phyloP scores from a whole-genome alignment of 2,329 filamentous ascomycete genomes.

The Zalaria sp. region DNA sequence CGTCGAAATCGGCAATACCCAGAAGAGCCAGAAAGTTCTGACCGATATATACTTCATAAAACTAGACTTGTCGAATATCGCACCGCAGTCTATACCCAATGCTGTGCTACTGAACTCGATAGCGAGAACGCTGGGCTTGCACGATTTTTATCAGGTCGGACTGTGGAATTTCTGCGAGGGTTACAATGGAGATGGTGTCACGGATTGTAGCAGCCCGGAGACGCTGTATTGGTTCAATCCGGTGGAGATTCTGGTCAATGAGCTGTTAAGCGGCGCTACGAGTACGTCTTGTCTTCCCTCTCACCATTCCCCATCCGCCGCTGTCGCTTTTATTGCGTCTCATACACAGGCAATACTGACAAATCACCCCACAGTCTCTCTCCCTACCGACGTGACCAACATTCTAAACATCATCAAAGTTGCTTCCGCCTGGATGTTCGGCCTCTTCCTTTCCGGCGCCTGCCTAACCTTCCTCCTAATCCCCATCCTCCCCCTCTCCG shows the following conservation, averaged over 20 bases:
- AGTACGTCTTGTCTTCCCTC: slow-evolving; percentile 30
- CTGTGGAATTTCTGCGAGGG: slow-evolving; percentile 90
- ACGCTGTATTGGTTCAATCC: slow-evolving; percentile 85
- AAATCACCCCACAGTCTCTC: slow-evolving; percentile 40
- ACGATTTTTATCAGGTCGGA: slow-evolving; percentile 89
- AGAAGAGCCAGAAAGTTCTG: slow-evolving; percentile 41
- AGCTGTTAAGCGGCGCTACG: slow-evolving; percentile 68
- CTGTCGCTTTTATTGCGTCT: neutral
- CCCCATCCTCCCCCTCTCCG: slow-evolving; percentile 43
- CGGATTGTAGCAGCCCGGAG: slow-evolving; percentile 56
- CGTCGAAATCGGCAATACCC: slow-evolving; percentile 64
- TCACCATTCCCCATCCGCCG: neutral
- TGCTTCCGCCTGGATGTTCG: slow-evolving; percentile 78
- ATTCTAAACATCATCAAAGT: slow-evolving; percentile 61
- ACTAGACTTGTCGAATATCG: slow-evolving; percentile 69
- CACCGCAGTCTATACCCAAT: slow-evolving; percentile 58
- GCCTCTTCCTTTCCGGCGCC: slow-evolving; percentile 61
- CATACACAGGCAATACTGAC: neutral
- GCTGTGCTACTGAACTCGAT: slow-evolving; percentile 72
- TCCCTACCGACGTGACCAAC: slow-evolving; percentile 59
- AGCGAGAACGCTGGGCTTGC: slow-evolving; percentile 69
- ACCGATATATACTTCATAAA: slow-evolving; percentile 70
- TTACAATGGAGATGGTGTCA: slow-evolving; percentile 60
- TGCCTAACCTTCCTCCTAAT: slow-evolving; percentile 61
- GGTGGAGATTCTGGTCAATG: slow-evolving; percentile 62